Evolutionary conservation across 2,329 filamentous ascomycete genomes (phyloP).

Genomic region (Leptographium lundbergii): DNA sequence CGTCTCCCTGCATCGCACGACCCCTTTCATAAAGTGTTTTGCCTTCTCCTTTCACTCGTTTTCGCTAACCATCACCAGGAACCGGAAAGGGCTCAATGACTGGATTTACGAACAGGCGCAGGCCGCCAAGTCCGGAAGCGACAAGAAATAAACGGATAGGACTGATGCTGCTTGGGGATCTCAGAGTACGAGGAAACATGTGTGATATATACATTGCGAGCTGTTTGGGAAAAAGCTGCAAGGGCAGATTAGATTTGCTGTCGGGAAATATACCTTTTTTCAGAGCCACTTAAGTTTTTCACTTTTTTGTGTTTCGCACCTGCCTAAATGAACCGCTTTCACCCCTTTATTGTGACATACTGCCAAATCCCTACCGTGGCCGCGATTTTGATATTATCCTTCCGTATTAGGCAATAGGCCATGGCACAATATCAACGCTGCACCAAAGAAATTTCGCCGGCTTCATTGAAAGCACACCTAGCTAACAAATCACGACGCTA

Average conservation of each 20-base stretch:
- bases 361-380: background rate
- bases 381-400: background rate
- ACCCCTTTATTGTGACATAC: background rate
- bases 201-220: background rate
- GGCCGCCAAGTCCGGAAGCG: slow-evolving; percentile 30
- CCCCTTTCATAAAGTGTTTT: no score
- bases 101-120: slow-evolving; percentile 88
- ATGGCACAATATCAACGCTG: background rate
- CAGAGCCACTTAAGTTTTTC: background rate
- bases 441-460: background rate
- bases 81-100: slow-evolving; percentile 81
- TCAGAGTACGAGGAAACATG: background rate
- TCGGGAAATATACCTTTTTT: background rate
- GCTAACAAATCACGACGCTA: background rate
- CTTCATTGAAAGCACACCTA: background rate
- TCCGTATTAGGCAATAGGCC: background rate
- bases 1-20: background rate
- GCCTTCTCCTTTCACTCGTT: background rate
- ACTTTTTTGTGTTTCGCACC: background rate
- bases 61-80: slow-evolving; percentile 53
- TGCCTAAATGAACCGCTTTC: background rate
- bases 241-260: background rate
- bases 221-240: background rate
- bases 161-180: no score
- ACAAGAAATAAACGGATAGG: slow-evolving; percentile 6